Evolutionary conservation across 75 land plant species (phyloP).

Genomic region (Isoetes taiwanensis): DNA sequence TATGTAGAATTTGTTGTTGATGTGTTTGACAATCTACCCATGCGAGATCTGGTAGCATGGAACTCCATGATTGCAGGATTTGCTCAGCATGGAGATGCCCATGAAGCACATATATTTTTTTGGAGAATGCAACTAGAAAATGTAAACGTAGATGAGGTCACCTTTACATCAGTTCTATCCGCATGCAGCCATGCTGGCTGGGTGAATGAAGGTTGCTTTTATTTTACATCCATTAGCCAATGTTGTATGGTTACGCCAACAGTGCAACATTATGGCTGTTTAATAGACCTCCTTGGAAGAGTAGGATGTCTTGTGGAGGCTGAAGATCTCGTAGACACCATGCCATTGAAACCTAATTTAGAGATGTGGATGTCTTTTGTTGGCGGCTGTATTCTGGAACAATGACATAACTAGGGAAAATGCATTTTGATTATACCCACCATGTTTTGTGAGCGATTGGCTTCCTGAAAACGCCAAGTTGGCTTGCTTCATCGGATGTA

Average conservation of each 20-base stretch:
- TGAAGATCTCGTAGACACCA: slow-evolving; percentile 42
- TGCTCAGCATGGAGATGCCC: slow-evolving; percentile 11
- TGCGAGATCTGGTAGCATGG: slow-evolving; percentile 30
- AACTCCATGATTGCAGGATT: slow-evolving; percentile 34
- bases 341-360: slow-evolving; percentile 44
- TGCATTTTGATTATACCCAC: too few species aligned
- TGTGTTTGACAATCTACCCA: slow-evolving; percentile 19
- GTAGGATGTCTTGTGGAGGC: slow-evolving; percentile 45
- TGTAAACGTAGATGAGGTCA: slow-evolving; percentile 26
- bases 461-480: too few species aligned
- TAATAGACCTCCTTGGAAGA: slow-evolving; percentile 45
- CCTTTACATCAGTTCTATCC: slow-evolving; percentile 26
- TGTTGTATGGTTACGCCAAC: slow-evolving; percentile 32
- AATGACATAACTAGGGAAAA: too few species aligned
- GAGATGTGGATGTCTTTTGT: slow-evolving; percentile 48
- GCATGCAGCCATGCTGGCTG: slow-evolving; percentile 35
- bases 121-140: slow-evolving; percentile 14
- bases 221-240: slow-evolving; percentile 40
- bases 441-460: too few species aligned
- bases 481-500: too few species aligned
- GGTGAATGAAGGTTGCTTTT: slow-evolving; percentile 42
- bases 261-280: slow-evolving; percentile 42
- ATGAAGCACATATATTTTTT: slow-evolving; percentile 29
- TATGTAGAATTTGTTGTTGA: slow-evolving; percentile 15
- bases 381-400: slow-evolving; percentile 34